phyloP scores from a whole-genome alignment of 2,329 filamentous ascomycete genomes.

The Teratosphaeria gauchensis region DNA sequence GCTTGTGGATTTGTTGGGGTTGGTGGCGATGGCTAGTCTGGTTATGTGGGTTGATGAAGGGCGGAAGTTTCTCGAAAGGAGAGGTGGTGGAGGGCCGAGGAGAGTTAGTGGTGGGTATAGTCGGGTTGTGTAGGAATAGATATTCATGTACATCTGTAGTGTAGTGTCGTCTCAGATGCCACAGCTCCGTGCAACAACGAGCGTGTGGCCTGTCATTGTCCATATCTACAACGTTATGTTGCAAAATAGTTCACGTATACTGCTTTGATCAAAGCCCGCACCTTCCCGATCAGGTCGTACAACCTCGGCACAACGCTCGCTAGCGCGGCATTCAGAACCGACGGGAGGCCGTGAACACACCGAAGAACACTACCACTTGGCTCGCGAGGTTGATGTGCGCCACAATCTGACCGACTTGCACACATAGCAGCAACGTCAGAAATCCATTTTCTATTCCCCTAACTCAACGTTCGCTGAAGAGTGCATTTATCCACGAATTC shows the following conservation, averaged over 20 bases:
- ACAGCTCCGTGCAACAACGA: no score
- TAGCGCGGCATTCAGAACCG: not conserved
- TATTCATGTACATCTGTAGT: no score
- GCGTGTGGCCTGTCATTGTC: no score
- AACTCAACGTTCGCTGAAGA: no score
- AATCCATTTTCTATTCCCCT: no score
- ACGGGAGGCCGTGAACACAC: not conserved
- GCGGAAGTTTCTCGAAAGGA: conserved; percentile 62
- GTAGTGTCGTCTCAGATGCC: no score
- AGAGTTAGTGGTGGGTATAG: conserved; percentile 11
- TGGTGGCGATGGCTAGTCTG: conserved; percentile 69
- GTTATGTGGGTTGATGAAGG: conserved; percentile 94
- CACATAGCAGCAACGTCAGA: no score
- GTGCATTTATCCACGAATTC: no score
- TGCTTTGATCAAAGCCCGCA: not conserved
- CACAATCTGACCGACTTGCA: no score
- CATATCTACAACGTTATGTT: no score
- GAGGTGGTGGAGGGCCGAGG: conserved; percentile 13
- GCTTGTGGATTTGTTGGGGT: conserved; percentile 60
- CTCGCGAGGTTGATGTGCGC: no score
- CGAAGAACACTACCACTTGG: not conserved
- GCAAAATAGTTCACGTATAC: no score
- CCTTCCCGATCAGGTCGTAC: not conserved
- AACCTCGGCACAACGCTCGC: not conserved
- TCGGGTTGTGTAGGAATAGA: conserved; percentile 16